phyloP scores from a whole-genome alignment of 345 rosid genomes.

The Corchorus capsularis region DNA sequence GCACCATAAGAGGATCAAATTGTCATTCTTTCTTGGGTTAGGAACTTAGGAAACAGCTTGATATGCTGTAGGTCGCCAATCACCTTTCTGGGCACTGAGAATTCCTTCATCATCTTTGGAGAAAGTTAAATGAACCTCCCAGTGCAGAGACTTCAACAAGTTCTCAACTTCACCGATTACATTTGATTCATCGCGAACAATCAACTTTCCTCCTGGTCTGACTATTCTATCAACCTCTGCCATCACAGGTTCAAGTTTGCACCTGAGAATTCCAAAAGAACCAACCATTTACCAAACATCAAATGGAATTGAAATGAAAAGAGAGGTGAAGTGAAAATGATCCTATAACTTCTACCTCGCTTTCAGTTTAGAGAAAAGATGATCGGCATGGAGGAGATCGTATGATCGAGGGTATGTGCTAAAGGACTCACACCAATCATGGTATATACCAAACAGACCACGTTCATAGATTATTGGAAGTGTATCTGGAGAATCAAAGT shows the following conservation, averaged over 20 bases:
- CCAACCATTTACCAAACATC: neutral
- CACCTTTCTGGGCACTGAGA: slow-evolving; percentile 87
- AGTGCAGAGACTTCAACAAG: slow-evolving; percentile 71
- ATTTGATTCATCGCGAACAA: slow-evolving; percentile 65
- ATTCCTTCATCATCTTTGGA: slow-evolving; percentile 79
- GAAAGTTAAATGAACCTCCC: slow-evolving; percentile 81
- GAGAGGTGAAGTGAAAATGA: neutral
- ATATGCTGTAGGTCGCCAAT: slow-evolving; percentile 70
- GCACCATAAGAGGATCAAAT: neutral
- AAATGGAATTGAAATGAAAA: neutral
- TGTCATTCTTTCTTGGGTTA: slow-evolving; percentile 21
- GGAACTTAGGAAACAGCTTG: slow-evolving; percentile 42
- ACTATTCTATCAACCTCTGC: slow-evolving; percentile 91
- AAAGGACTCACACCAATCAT: slow-evolving; percentile 95
- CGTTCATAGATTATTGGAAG: slow-evolving; percentile 89
- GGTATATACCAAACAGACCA: slow-evolving; percentile 88
- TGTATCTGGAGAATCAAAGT: slow-evolving; percentile 78
- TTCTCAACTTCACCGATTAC: slow-evolving; percentile 72
- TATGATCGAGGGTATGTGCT: slow-evolving; percentile 82
- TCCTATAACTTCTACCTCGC: slow-evolving; percentile 41
- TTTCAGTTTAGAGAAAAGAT: slow-evolving; percentile 84
- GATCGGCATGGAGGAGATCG: slow-evolving; percentile 90
- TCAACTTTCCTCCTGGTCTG: slow-evolving; percentile 90
- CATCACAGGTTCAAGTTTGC: slow-evolving; percentile 76
- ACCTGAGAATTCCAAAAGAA: slow-evolving; percentile 44